Conservation (phyloP, 1,284 basidiomycete genomes). For the Cronartium ribicola region DNA sequence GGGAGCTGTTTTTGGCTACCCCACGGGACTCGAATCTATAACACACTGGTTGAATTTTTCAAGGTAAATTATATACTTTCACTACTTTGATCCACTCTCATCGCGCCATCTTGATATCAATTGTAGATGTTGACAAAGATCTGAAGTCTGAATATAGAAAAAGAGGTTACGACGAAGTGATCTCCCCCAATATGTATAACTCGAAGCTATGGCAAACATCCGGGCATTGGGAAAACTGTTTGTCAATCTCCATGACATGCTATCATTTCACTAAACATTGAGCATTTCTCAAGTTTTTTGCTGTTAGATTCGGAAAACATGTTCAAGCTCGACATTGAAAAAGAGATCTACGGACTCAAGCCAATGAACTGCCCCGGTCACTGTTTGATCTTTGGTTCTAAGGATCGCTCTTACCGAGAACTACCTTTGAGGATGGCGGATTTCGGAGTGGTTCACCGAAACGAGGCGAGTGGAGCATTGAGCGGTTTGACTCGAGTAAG, state of each 20-base stretch:
- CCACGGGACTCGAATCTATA: slow-evolving; percentile 95
- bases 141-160: slow-evolving; percentile 66
- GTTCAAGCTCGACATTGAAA: slow-evolving; percentile 90
- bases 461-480: slow-evolving; percentile 91
- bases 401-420: slow-evolving; percentile 92
- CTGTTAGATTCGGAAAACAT: slow-evolving; percentile 86
- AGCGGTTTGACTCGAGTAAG: slow-evolving; percentile 90
- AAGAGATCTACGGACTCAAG: slow-evolving; percentile 89
- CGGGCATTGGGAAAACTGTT: slow-evolving; percentile 86
- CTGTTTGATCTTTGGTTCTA: slow-evolving; percentile 89
- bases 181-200: slow-evolving; percentile 97
- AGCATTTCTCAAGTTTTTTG: not conserved
- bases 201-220: slow-evolving; percentile 97
- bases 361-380: slow-evolving; percentile 99
- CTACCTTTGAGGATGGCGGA: slow-evolving; percentile 95
- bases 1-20: slow-evolving; percentile 96
- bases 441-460: slow-evolving; percentile 95
- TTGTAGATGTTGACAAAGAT: slow-evolving; percentile 49
- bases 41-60: slow-evolving; percentile 84
- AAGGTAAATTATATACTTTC: slow-evolving; percentile 60
- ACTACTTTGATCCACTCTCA: slow-evolving; percentile 27
- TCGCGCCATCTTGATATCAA: not conserved
- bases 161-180: slow-evolving; percentile 86
- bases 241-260: not conserved
- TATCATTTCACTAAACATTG: slow-evolving; percentile 43